These are phyloP conservation scores for Capillidium rhysosporum DNA, from an alignment of 371 early-diverging fungal species.

Conservation along the genomic window DNA sequence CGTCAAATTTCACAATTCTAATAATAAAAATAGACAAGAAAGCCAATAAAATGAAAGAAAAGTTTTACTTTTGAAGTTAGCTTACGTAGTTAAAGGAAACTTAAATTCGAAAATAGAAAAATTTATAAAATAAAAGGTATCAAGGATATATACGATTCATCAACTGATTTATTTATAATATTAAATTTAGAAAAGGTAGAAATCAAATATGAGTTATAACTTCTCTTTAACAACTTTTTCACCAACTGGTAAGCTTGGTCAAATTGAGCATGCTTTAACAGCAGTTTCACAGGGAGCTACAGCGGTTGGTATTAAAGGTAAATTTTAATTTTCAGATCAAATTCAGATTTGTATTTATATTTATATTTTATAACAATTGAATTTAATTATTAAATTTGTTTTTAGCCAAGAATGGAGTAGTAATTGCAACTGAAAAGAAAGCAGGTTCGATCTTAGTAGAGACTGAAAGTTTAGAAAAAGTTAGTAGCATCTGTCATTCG, in stretches of 20 bases:
- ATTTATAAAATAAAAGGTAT: no score
- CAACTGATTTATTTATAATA: neutral
- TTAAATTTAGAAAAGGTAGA: no score
- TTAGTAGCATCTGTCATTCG: conserved; percentile 72
- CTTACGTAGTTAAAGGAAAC: no score
- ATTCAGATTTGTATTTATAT: neutral
- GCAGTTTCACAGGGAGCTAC: conserved; percentile 93
- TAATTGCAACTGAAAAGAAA: conserved; percentile 97
- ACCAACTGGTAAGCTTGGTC: conserved; percentile 98
- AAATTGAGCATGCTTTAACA: conserved; percentile 97
- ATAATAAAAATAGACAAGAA: no score
- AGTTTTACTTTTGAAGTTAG: no score
- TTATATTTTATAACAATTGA: neutral
- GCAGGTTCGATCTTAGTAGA: conserved; percentile 82
- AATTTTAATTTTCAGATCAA: neutral
- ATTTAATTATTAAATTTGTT: neutral
- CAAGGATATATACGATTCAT: no score
- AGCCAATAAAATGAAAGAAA: no score
- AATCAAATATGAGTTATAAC: conserved; percentile 4
- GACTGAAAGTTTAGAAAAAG: conserved; percentile 69
- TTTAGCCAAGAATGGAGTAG: conserved; percentile 86
- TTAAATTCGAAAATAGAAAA: no score
- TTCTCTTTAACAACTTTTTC: conserved; percentile 99
- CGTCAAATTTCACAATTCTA: no score
- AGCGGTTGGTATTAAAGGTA: conserved; percentile 95